Evolutionary conservation across 2,329 filamentous ascomycete genomes (phyloP).

Genomic region (Aspergillus fumigatus): DNA sequence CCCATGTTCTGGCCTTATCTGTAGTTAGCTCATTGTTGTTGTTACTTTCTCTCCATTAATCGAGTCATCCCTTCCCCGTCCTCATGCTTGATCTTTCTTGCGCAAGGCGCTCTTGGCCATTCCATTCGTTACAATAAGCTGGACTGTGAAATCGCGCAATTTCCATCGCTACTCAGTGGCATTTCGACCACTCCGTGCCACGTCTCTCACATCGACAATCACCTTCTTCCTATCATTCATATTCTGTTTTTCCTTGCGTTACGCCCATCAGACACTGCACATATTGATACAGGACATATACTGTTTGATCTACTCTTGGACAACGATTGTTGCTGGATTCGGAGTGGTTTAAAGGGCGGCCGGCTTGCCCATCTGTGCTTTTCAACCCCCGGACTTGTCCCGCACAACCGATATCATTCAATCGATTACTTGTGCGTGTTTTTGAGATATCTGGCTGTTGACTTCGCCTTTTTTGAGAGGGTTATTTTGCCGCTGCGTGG

Average conservation of each 20-base stretch:
- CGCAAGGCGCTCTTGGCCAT: constrained; percentile 22
- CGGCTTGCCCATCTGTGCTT: background rate
- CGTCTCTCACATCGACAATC: background rate
- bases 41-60: background rate
- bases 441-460: constrained; percentile 6
- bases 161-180: constrained; percentile 1
- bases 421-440: constrained; percentile 4
- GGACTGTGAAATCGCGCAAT: background rate
- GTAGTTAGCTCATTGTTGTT: background rate
- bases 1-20: background rate
- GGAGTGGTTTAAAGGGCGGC: background rate
- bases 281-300: background rate
- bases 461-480: constrained; percentile 5
- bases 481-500: constrained; percentile 2
- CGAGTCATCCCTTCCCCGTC: background rate
- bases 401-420: background rate
- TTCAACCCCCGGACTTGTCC: background rate
- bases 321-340: background rate
- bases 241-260: background rate
- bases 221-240: background rate
- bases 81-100: background rate
- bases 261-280: background rate
- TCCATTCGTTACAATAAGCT: constrained; percentile 23
- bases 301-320: background rate
- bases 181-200: constrained; percentile 1